These are phyloP conservation scores for Volvox africanus DNA, from an alignment of 139 green algal species.

Conservation along the genomic window DNA sequence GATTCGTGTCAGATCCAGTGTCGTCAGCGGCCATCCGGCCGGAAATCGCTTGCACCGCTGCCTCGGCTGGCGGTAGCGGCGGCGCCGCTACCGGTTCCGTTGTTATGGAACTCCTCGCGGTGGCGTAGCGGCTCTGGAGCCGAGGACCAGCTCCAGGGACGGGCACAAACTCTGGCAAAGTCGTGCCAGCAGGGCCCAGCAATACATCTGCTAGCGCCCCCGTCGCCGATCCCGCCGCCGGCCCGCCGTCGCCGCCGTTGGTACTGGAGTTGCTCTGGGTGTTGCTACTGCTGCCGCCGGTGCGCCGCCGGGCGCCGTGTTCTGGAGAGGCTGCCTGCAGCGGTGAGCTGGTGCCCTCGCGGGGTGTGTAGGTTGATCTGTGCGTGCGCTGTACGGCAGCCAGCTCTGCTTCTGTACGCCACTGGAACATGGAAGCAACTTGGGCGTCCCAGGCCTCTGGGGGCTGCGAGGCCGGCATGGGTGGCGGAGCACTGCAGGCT, in stretches of 20 bases:
- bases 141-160: slow-evolving; percentile 8
- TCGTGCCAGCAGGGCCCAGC: not conserved
- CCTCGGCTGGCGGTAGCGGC: too few relatives aligned
- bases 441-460: slow-evolving; percentile 13
- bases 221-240: not conserved
- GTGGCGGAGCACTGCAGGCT: not conserved
- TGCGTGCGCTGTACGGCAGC: not conserved
- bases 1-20: too few relatives aligned
- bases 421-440: slow-evolving; percentile 21
- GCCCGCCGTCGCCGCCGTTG: too few relatives aligned
- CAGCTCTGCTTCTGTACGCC: slow-evolving; percentile 11
- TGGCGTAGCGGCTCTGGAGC: slow-evolving; percentile 22
- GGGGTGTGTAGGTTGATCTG: not conserved
- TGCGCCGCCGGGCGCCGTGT: not conserved
- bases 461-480: not conserved
- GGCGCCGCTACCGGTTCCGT: too few relatives aligned
- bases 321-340: not conserved
- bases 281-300: not conserved
- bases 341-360: not conserved
- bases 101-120: not conserved
- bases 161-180: not conserved
- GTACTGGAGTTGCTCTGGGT: not conserved
- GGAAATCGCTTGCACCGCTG: too few relatives aligned
- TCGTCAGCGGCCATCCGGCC: too few relatives aligned
- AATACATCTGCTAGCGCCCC: not conserved